Percentiles rank a stretch among this genome's conserved stretches.
phyloP scores from a whole-genome alignment of 768 basidiomycete species.

The Symmetrospora coprosmae region DNA sequence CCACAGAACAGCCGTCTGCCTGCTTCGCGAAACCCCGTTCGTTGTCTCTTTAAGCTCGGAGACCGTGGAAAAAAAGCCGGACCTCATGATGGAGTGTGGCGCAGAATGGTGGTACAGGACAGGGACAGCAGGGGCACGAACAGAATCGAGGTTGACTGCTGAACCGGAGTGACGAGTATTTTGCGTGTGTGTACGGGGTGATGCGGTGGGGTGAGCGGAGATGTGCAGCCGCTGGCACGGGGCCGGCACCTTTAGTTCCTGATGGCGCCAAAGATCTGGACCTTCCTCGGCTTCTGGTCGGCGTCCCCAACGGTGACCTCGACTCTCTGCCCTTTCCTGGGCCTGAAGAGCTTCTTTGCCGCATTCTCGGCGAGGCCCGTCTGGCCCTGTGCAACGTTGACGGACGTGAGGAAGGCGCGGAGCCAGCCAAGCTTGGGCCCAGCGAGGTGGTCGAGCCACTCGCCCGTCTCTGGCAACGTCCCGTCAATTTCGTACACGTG shows the following conservation, averaged over 20 bases:
- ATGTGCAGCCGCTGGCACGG: neutral
- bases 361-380: conserved; percentile 71
- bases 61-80: too few relatives aligned
- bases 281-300: conserved; percentile 44
- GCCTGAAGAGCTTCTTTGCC: conserved; percentile 67
- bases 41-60: too few relatives aligned
- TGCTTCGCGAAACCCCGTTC: too few relatives aligned
- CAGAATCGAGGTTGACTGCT: too few relatives aligned
- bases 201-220: too few relatives aligned
- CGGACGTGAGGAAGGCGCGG: conserved; percentile 63
- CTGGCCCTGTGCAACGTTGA: conserved; percentile 71
- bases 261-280: conserved; percentile 56
- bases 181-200: too few relatives aligned
- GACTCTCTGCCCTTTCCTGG: conserved; percentile 64
- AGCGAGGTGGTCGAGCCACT: conserved; percentile 73
- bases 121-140: too few relatives aligned
- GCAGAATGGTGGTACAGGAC: too few relatives aligned
- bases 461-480: conserved; percentile 47
- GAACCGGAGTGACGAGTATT: too few relatives aligned
- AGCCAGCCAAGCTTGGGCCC: conserved; percentile 75
- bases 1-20: too few relatives aligned
- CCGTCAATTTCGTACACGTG: conserved; percentile 41
- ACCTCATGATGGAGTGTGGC: too few relatives aligned
- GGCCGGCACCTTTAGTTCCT: conserved; percentile 6
- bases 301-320: conserved; percentile 44